Evolutionary conservation across 2,329 filamentous ascomycete species (phyloP), one percentile per base, ranked within the genome.

Genomic region (Colletotrichum aenigma): DNA sequence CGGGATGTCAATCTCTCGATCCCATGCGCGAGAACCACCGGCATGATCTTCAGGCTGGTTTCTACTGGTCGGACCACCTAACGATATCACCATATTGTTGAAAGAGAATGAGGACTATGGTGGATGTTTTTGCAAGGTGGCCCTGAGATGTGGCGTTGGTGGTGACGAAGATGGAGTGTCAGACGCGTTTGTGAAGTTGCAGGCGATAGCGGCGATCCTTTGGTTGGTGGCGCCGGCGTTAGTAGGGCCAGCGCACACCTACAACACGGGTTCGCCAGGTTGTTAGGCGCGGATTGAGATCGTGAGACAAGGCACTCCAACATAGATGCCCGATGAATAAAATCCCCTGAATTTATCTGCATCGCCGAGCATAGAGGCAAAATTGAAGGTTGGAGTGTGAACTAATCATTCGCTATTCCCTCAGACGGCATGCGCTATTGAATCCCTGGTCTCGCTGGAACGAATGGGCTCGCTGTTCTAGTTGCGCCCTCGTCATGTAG

Each of bases 41-140:
- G 0, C 38, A 1, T 0, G 38, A 0, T 48, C n/a, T 3, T 48
- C 43, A 21, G 43, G 43, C 43, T 48, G 43, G n/a, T 0, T 6
- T 0, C 0, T 1, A 1, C 9, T 0, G 43, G 9, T 6, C 43
- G 5, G 43, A 48, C 43, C 18, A 3, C 43, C 18, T 21, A 48
- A 21, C 18, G 43, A 3, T 13, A 48, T 48, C 43, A 48, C 43
- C 43, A 48, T 48, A 21, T 48, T 48, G 18, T 12, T 48, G 18
- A 0, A 0, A 21, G 6, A 48, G 9, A 13, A 21, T 21, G n/a
- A 48, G 43, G 9, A 6, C 38, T n/a, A 7, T 1, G 38, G 9
- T 4, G 38, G 18, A 6, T 6, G 1, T 2, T 18, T 9, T 43
- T 5, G 8, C 36, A 43, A n/a, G 1, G 12, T 12, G 38, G 5